Base-by-base conservation (phyloP, 192 early-diverging fungal species). In the Podochytrium sp. region DNA sequence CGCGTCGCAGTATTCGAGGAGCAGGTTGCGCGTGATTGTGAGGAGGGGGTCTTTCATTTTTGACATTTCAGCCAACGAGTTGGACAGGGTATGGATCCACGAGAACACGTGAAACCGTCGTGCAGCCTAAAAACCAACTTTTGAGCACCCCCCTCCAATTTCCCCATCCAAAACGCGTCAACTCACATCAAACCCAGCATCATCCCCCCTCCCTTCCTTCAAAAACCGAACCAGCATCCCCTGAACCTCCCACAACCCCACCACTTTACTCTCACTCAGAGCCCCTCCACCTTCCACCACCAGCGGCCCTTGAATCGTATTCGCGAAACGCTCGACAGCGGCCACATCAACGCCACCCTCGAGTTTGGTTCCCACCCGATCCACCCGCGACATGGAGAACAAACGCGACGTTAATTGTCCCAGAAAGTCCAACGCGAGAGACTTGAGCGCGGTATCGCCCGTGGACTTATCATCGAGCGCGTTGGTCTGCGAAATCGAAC, bases 341-440 rank as follows among this genome's bases (percentile, higher is more conserved):
- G 20, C 32, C 20, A 20, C 32, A 23, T 61, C 59, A 25, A 37
- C 34, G 12, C 18, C 20, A 5, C 33, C 59, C 37, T 61, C 59
- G 0, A 40, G 0, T 23, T 61, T 61, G 30, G 25, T 12, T 23
- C 35, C 59, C 18, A 38, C 20, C 34, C 20, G 27, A 18, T 32
- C 16, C 6, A 35, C 14, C 16, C 55, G 25, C 16, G 52, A 7
- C 14, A 38, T 35, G 6, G 37, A 7, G 37, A 55, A 69, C 20
- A 69, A 34, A 14, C 66, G 66, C 5, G 66, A 34, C 0, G 66
- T 55, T 20, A 69, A 55, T 41, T 65, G 64, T 12, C 82, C 82
- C 25, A 84, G 62, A 62, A 49, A 81, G 33, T 84, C 83, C 12
- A 84, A 43, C 6, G 79, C 74, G 30, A 81, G 30, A 1, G 41